Conservation (phyloP, 2,329 filamentous ascomycete genomes). For the Fusarium dlaminii region DNA sequence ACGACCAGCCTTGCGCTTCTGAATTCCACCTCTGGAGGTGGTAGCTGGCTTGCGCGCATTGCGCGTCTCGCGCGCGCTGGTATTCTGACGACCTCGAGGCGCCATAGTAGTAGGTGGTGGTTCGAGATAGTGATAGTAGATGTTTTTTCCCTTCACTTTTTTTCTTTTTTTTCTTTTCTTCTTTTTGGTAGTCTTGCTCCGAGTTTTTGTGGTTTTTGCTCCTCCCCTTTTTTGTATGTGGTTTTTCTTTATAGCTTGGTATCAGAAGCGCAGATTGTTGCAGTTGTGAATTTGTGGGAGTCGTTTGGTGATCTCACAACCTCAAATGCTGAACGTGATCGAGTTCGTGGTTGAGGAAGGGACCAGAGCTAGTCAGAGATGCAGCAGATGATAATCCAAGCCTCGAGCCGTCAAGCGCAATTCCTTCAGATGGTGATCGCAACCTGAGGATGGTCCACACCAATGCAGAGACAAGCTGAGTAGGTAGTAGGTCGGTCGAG, state of each 20-base stretch:
- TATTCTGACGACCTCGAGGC: conserved; percentile 46
- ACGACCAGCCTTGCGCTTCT: conserved; percentile 56
- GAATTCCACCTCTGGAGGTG: conserved; percentile 58
- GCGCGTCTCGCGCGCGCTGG: conserved; percentile 46
- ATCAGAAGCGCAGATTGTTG: conserved; percentile 8
- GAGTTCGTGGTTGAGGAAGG: not conserved
- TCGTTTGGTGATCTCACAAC: not conserved
- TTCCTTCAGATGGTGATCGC: not conserved
- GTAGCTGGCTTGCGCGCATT: conserved; percentile 44
- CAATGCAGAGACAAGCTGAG: not conserved
- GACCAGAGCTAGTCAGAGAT: not conserved
- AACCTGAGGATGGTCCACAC: not conserved
- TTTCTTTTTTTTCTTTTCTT: not conserved
- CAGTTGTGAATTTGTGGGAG: not conserved
- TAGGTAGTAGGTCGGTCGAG: not conserved
- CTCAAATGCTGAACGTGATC: not conserved
- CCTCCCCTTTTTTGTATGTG: not conserved
- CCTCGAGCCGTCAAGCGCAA: not conserved
- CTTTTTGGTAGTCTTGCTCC: not conserved
- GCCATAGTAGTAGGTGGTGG: conserved; percentile 43
- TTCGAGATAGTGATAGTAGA: not conserved
- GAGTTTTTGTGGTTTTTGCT: not conserved
- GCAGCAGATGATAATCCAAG: not conserved
- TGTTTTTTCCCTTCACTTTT: not conserved
- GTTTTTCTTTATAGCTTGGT: conserved; percentile 1